Evolutionary conservation across 2,329 filamentous ascomycete genomes (phyloP).

Genomic region (Kalmusia sp.): DNA sequence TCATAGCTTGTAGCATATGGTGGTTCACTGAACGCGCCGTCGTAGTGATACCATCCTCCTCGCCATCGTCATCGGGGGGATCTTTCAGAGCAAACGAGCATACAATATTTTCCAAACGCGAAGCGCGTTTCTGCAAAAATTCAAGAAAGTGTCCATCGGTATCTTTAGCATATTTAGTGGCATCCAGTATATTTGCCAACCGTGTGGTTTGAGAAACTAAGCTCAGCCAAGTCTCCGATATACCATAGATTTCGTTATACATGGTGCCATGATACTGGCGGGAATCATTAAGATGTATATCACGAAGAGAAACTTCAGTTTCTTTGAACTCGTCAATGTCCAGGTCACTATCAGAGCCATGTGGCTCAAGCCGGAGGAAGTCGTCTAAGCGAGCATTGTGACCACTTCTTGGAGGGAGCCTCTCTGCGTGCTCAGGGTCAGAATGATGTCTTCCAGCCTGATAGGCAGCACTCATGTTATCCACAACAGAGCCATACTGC

Average conservation of each 20-base stretch:
- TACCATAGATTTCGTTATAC: conserved; percentile 50
- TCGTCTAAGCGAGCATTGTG: conserved; percentile 46
- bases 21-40: neutral
- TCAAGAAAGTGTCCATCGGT: conserved; percentile 18
- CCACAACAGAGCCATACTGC: conserved; percentile 23
- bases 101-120: conserved; percentile 21
- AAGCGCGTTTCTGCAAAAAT: conserved; percentile 19
- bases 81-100: conserved; percentile 20
- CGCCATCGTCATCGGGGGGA: neutral
- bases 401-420: conserved; percentile 20
- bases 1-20: conserved; percentile 49
- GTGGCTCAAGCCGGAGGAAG: conserved; percentile 47
- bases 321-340: conserved; percentile 50
- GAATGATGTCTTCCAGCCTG: conserved; percentile 39
- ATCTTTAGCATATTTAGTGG: conserved; percentile 14
- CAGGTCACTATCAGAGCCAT: conserved; percentile 45
- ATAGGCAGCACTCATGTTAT: conserved; percentile 46
- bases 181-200: conserved; percentile 46
- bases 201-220: conserved; percentile 54
- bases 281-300: conserved; percentile 44
- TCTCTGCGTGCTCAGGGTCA: conserved; percentile 23
- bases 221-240: conserved; percentile 54
- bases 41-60: neutral
- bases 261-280: conserved; percentile 40
- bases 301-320: conserved; percentile 35